phyloP scores from a whole-genome alignment of 805 yeast species.

The Saturnispora diversa region DNA sequence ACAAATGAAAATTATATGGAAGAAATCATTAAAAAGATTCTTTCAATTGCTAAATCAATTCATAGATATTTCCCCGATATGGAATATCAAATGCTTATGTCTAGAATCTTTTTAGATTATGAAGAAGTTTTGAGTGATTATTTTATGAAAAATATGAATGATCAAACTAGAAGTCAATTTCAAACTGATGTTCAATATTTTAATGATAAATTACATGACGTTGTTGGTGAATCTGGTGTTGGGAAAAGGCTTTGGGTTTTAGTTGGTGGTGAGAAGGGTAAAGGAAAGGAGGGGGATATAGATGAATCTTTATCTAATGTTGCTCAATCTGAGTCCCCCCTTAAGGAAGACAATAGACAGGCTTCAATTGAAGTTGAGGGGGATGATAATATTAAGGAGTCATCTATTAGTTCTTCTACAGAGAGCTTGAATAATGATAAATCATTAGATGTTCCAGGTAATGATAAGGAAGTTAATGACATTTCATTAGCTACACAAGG shows the following conservation, averaged over 20 bases:
- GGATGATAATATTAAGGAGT: too few species aligned
- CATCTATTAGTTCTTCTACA: too few species aligned
- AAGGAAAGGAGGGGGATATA: too few species aligned
- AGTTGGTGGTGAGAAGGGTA: slow-evolving; percentile 21
- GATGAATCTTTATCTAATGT: too few species aligned
- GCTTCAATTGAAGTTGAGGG: too few species aligned
- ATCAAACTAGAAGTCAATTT: slow-evolving; percentile 38
- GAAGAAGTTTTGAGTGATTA: slow-evolving; percentile 46
- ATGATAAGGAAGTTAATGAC: too few species aligned
- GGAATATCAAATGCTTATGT: slow-evolving; percentile 38
- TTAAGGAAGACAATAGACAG: too few species aligned
- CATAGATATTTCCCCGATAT: slow-evolving; percentile 47
- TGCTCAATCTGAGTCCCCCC: too few species aligned
- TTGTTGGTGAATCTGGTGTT: slow-evolving; percentile 53
- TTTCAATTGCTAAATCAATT: slow-evolving; percentile 54
- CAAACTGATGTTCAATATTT: slow-evolving; percentile 52
- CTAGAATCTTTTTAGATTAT: slow-evolving; percentile 49
- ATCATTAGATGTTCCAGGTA: too few species aligned
- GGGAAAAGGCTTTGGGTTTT: slow-evolving; percentile 58
- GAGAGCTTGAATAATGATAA: too few species aligned
- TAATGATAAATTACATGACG: slow-evolving; percentile 48
- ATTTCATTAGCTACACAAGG: too few species aligned
- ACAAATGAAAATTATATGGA: slow-evolving; percentile 42
- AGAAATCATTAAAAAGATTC: slow-evolving; percentile 54
- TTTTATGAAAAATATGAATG: slow-evolving; percentile 41